These are phyloP conservation scores for Claviceps maximensis DNA, from an alignment of 2,329 filamentous ascomycete genomes.

Conservation along the genomic window DNA sequence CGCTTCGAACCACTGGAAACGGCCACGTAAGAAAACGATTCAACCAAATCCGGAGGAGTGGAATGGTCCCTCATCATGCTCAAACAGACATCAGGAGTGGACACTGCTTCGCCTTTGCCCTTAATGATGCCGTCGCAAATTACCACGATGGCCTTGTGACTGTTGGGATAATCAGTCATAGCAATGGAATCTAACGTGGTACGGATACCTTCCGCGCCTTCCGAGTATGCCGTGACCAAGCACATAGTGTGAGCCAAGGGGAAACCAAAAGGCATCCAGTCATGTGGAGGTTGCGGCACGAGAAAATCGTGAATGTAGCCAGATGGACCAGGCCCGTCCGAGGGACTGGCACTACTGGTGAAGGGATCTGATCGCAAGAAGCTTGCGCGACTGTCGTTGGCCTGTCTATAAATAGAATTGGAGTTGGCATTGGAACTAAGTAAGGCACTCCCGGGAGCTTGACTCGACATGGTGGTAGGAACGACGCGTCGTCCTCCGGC, in stretches of 20 bases:
- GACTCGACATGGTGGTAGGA: conserved; percentile 92
- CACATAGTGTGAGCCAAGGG: conserved; percentile 89
- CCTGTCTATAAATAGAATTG: conserved; percentile 56
- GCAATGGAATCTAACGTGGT: conserved; percentile 94
- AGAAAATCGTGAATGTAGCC: conserved; percentile 96
- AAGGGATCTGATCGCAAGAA: conserved; percentile 50
- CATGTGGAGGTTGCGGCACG: conserved; percentile 87
- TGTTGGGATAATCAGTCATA: conserved; percentile 97
- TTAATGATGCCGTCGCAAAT: conserved; percentile 98
- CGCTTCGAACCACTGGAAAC: conserved; percentile 91
- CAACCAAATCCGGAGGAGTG: conserved; percentile 65
- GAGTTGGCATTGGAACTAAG: conserved; percentile 36
- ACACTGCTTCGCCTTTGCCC: conserved; percentile 73
- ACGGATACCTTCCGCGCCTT: conserved; percentile 82
- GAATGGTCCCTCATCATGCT: conserved; percentile 92
- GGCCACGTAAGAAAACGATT: conserved; percentile 89
- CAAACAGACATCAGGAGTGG: conserved; percentile 81
- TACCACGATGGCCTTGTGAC: conserved; percentile 91
- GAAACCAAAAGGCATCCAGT: conserved; percentile 96
- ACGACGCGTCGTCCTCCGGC: conserved; percentile 35
- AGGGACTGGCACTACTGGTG: conserved; percentile 35
- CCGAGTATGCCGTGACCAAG: conserved; percentile 91
- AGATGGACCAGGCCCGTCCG: conserved; percentile 65
- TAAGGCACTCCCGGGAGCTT: conserved; percentile 60
- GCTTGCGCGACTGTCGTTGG: conserved; percentile 50